Evolutionary conservation across 2,329 filamentous ascomycete genomes (phyloP).

Genomic region (Sporothrix brasiliensis): DNA sequence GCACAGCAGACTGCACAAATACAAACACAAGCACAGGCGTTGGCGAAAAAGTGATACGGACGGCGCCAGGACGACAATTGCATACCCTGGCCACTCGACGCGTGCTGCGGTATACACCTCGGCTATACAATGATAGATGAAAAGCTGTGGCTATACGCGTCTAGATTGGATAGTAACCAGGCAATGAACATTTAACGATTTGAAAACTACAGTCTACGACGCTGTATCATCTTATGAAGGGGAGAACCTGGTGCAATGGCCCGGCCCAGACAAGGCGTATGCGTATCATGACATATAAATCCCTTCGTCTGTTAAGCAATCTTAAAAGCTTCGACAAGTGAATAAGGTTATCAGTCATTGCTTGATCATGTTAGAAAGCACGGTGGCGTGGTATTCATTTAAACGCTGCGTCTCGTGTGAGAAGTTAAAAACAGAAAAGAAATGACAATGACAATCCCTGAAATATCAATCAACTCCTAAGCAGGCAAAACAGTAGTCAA

Average conservation of each 20-base stretch:
- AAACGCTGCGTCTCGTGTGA: conserved; percentile 14
- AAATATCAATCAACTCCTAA: not conserved
- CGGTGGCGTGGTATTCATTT: conserved; percentile 16
- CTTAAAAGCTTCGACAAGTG: not conserved
- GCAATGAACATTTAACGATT: not conserved
- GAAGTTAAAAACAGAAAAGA: not conserved
- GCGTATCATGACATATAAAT: not conserved
- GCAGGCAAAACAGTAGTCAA: not conserved
- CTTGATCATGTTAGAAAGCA: not conserved
- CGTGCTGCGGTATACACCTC: not conserved
- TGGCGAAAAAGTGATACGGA: conserved; percentile 32
- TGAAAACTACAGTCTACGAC: not conserved
- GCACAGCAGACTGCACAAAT: conserved; percentile 39
- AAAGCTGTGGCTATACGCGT: not conserved
- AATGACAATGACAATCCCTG: not conserved
- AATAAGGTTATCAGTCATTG: not conserved
- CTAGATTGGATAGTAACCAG: not conserved
- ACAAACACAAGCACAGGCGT: conserved; percentile 28
- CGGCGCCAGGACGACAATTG: not conserved
- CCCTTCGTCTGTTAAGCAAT: not conserved
- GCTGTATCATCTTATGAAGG: not conserved
- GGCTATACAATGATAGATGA: not conserved
- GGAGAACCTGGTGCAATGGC: not conserved
- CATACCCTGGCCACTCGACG: too few relatives aligned
- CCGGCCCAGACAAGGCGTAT: not conserved